Evolutionary conservation across 2,329 filamentous ascomycete genomes (phyloP).

Genomic region (Penicillium sp.): DNA sequence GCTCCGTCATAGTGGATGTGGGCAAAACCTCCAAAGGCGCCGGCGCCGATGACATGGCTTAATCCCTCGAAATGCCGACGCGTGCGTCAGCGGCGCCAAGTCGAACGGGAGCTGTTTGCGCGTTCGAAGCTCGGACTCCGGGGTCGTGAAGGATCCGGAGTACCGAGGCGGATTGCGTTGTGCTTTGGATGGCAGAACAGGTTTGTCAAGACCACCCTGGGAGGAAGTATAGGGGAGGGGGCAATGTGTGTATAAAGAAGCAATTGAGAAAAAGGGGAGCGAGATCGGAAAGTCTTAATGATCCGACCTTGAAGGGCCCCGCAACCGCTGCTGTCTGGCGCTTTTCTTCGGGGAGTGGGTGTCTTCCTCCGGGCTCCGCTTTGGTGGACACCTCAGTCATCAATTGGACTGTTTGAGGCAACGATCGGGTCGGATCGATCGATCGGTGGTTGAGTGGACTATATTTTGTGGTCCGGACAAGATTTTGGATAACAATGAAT

Average conservation of each 20-base stretch:
- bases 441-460: not conserved
- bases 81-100: conserved; percentile 15
- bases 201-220: not conserved
- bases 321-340: conserved; percentile 11
- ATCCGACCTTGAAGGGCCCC: conserved; percentile 18
- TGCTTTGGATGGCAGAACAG: not conserved
- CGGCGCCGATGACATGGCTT: conserved; percentile 29
- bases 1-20: conserved; percentile 7
- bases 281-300: conserved; percentile 13
- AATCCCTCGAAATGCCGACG: not conserved
- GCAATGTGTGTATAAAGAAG: not conserved
- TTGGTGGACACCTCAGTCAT: conserved; percentile 7
- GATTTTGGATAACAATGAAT: not conserved
- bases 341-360: conserved; percentile 24
- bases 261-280: conserved; percentile 11
- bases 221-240: not conserved
- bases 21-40: conserved; percentile 15
- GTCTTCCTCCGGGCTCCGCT: conserved; percentile 21
- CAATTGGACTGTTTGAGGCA: not conserved
- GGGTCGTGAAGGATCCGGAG: not conserved
- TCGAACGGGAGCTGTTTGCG: not conserved
- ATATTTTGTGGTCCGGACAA: not conserved
- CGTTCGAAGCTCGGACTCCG: too few relatives aligned
- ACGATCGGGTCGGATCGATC: not conserved
- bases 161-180: not conserved